Conservation (phyloP, 2,329 filamentous ascomycete genomes). For the Aspergillus neoniger region DNA sequence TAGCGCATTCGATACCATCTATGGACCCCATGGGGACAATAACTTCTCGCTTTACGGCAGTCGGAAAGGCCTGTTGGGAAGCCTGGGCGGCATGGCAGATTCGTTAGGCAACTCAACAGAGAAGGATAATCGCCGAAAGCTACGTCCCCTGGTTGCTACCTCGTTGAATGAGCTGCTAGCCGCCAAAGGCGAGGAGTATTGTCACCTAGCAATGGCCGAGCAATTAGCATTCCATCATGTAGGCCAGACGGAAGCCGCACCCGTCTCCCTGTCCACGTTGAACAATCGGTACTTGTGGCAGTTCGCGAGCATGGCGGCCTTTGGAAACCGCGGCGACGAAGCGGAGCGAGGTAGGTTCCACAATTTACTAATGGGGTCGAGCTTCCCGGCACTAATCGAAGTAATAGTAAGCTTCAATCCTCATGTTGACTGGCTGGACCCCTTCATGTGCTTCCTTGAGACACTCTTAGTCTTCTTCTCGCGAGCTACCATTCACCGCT, state of each 20-base stretch:
- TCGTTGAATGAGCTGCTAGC: neutral
- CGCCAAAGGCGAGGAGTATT: neutral
- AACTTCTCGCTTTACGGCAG: neutral
- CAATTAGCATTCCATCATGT: neutral
- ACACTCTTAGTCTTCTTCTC: neutral
- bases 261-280: neutral
- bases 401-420: neutral
- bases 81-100: neutral
- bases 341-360: neutral
- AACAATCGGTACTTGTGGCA: neutral
- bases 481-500: neutral
- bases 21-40: neutral
- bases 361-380: no score
- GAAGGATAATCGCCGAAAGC: neutral
- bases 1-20: neutral
- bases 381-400: no score
- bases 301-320: neutral
- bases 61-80: neutral
- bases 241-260: neutral
- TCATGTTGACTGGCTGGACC: neutral
- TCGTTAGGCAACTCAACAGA: neutral
- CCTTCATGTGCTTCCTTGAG: neutral
- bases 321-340: neutral
- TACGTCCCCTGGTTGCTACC: neutral
- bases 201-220: neutral